Evolutionary conservation across 108 stramenopile species (phyloP), one percentile per base, ranked within the genome.

Genomic region (Stephanodiscus minutulus): DNA sequence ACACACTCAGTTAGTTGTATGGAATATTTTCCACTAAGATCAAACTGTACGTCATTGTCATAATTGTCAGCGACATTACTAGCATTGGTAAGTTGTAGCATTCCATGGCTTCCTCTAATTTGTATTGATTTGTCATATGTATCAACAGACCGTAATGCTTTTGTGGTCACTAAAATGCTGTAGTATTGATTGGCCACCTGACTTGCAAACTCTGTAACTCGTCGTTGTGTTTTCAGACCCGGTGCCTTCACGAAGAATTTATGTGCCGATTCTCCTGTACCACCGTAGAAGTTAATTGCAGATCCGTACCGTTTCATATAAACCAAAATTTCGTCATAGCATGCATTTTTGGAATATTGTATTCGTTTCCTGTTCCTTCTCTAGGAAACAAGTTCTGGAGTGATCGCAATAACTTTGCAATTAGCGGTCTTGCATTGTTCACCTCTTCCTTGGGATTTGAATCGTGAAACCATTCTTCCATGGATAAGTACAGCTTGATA

Each of bases 401-500:
- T 29, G 12, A 56, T 31, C 15, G 2, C 28, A 56, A 29, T 3
- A 56, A 28, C 7, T 17, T 12, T 1, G 55, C 24, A 11, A 56
- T 56, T 4, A 17, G 15, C 3, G 27, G 15, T 4, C 55, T 24
- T 17, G 55, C 24, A 9, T 29, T 6, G 1, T 2, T 25, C 4
- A 56, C 55, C 12, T 56, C 27, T 7, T 56, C 55, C 55, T 56
- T 56, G 0, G 55, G 55, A 31, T 56, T 56, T 13, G 28, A 56
- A 18, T 28, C 8, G 15, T 58, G 57, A 35, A 58, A 58, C 57
- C 57, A 58, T 58, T 58, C 13, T 31, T 58, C 57, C 33, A 58
- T 58, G 5, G 57, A 11, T 6, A 58, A 6, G 11, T 33, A 58
- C 15, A 58, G 22, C 31, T 58, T 35, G 11, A 58, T 28, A 58